phyloP scores from a whole-genome alignment of 2,329 filamentous ascomycete genomes.

The Mollisia scopiformis region DNA sequence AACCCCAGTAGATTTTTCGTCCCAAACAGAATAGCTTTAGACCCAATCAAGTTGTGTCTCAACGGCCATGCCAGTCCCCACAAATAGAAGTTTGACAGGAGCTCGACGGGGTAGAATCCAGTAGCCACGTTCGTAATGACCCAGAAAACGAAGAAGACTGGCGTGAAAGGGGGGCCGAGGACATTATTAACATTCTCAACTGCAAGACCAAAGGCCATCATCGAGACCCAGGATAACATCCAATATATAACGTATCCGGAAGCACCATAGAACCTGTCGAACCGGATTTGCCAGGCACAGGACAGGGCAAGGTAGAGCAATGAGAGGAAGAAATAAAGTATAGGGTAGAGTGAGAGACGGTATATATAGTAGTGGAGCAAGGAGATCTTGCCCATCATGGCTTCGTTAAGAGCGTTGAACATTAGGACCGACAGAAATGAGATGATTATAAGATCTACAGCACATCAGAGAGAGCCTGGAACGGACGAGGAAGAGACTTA shows the following conservation, averaged over 20 bases:
- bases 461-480: background rate
- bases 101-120: slow-evolving; percentile 23
- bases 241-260: slow-evolving; percentile 25
- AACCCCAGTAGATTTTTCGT: slow-evolving; percentile 22
- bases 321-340: slow-evolving; percentile 20
- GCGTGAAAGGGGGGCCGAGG: slow-evolving; percentile 22
- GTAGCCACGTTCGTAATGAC: slow-evolving; percentile 25
- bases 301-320: slow-evolving; percentile 21
- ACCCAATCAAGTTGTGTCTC: slow-evolving; percentile 22
- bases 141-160: slow-evolving; percentile 27
- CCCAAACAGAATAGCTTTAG: slow-evolving; percentile 20
- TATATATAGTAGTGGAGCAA: slow-evolving; percentile 18
- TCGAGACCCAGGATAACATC: slow-evolving; percentile 25
- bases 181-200: slow-evolving; percentile 25
- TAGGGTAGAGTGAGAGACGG: slow-evolving; percentile 15
- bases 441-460: slow-evolving; percentile 23
- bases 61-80: slow-evolving; percentile 24
- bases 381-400: slow-evolving; percentile 23
- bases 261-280: slow-evolving; percentile 18
- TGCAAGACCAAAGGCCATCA: slow-evolving; percentile 25
- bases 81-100: slow-evolving; percentile 22
- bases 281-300: slow-evolving; percentile 23
- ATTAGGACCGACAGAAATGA: slow-evolving; percentile 26
- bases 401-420: slow-evolving; percentile 22
- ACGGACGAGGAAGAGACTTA: background rate